phyloP scores from a whole-genome alignment of 1,284 basidiomycete species.

The Malassezia sympodialis region DNA sequence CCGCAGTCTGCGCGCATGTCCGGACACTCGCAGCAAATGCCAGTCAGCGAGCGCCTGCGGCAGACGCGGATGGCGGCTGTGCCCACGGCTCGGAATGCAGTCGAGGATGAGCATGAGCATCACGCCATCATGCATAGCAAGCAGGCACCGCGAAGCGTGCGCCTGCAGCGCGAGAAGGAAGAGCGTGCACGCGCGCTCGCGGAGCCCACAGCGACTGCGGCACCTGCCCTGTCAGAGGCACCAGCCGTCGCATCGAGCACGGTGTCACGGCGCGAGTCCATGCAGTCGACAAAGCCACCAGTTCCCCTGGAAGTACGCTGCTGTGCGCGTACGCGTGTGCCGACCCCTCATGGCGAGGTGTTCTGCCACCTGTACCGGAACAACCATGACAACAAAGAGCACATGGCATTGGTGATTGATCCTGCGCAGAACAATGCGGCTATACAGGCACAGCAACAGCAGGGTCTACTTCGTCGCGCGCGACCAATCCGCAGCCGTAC shows the following conservation, averaged over 20 bases:
- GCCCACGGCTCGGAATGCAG: constrained; percentile 6
- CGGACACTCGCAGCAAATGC: constrained; percentile 33
- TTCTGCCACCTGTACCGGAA: constrained; percentile 90
- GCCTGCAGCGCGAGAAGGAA: constrained; percentile 20
- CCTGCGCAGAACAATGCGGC: constrained; percentile 36
- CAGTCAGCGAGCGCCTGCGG: constrained; percentile 9
- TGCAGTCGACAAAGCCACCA: constrained; percentile 21
- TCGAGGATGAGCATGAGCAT: background rate
- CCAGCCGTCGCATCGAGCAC: background rate
- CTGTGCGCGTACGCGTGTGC: constrained; percentile 91
- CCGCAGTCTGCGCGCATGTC: constrained; percentile 1
- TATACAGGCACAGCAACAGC: constrained; percentile 19
- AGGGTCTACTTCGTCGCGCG: background rate
- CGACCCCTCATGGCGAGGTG: constrained; percentile 84
- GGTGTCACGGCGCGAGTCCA: background rate
- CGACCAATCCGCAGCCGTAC: constrained; percentile 63
- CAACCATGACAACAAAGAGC: constrained; percentile 78
- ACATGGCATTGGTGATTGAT: constrained; percentile 93
- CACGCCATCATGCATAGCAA: background rate
- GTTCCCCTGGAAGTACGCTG: constrained; percentile 57
- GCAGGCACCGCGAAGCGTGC: constrained; percentile 27
- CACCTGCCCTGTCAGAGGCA: background rate
- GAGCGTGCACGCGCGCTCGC: constrained; percentile 6
- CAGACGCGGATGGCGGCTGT: constrained; percentile 4
- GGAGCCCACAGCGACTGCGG: background rate